Percentiles rank a stretch among this genome's conserved stretches.
These are phyloP conservation scores for Starmerella bombi DNA, from an alignment of 805 yeast genomes.

Conservation along the genomic window DNA sequence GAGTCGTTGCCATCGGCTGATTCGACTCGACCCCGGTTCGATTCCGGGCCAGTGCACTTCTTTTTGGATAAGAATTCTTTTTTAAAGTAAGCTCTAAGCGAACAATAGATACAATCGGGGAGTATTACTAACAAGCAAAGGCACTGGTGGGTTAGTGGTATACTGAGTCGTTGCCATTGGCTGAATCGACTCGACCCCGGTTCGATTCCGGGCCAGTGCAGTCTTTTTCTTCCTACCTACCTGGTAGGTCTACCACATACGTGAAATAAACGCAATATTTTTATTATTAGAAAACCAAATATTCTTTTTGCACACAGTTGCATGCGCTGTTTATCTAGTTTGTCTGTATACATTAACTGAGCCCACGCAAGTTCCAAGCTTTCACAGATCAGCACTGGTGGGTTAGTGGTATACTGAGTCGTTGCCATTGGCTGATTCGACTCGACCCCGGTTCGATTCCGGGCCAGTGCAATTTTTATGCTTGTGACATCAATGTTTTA, in stretches of 20 bases:
- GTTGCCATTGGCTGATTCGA: slow-evolving; percentile 21
- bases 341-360: too few relatives aligned
- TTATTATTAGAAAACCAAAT: too few relatives aligned
- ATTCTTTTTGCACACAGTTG: too few relatives aligned
- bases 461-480: slow-evolving; percentile 79
- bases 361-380: too few relatives aligned
- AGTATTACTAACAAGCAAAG: too few relatives aligned
- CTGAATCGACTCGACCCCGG: slow-evolving; percentile 94
- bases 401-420: slow-evolving; percentile 22
- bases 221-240: slow-evolving; percentile 31
- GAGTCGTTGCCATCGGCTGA: slow-evolving; percentile 21
- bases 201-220: slow-evolving; percentile 99
- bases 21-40: slow-evolving; percentile 98
- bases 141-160: slow-evolving; percentile 21
- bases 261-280: too few relatives aligned
- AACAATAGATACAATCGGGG: too few relatives aligned
- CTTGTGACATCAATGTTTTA: too few relatives aligned
- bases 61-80: slow-evolving; percentile 9
- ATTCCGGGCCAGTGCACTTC: slow-evolving; percentile 97
- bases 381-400: too few relatives aligned
- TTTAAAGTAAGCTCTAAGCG: too few relatives aligned
- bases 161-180: slow-evolving; percentile 21
- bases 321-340: too few relatives aligned
- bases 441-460: slow-evolving; percentile 99
- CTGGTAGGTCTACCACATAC: too few relatives aligned